phyloP scores from a whole-genome alignment of 768 basidiomycete genomes.

The Calocybe gangraenosa region DNA sequence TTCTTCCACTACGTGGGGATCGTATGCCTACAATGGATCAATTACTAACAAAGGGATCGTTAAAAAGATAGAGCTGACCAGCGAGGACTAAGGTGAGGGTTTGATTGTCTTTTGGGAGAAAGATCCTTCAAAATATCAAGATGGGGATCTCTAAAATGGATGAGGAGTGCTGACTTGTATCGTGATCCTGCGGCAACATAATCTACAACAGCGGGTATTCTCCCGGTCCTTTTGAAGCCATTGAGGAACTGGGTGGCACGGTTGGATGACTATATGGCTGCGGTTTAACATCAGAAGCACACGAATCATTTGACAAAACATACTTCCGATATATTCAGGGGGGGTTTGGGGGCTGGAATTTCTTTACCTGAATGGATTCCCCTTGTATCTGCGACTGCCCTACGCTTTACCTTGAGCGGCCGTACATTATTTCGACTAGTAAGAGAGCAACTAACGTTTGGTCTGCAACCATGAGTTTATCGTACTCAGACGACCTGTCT shows the following conservation, averaged over 20 bases:
- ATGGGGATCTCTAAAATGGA: neutral
- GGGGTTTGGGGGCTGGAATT: conserved; percentile 67
- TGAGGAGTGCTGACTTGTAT: conserved; percentile 66
- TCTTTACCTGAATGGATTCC: conserved; percentile 96
- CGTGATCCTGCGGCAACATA: conserved; percentile 93
- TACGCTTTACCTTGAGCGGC: conserved; percentile 28
- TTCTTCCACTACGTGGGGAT: conserved; percentile 84
- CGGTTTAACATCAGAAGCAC: neutral
- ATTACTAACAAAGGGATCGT: neutral
- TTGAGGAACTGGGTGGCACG: conserved; percentile 88
- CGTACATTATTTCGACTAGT: neutral
- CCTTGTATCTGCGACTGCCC: conserved; percentile 70
- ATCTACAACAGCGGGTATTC: conserved; percentile 82
- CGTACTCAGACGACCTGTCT: conserved; percentile 92
- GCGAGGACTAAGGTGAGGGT: conserved; percentile 89
- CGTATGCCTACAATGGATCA: conserved; percentile 61
- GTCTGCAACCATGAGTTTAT: conserved; percentile 94
- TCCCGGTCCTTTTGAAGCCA: conserved; percentile 86
- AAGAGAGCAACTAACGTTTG: conserved; percentile 62
- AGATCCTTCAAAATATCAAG: conserved; percentile 46
- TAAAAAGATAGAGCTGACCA: conserved; percentile 36
- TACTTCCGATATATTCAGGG: conserved; percentile 92
- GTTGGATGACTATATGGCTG: conserved; percentile 42
- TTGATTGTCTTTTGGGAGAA: conserved; percentile 89
- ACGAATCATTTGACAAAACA: neutral